Conservation (phyloP, 2,329 filamentous ascomycete species). For the Coleophoma crateriformis region DNA sequence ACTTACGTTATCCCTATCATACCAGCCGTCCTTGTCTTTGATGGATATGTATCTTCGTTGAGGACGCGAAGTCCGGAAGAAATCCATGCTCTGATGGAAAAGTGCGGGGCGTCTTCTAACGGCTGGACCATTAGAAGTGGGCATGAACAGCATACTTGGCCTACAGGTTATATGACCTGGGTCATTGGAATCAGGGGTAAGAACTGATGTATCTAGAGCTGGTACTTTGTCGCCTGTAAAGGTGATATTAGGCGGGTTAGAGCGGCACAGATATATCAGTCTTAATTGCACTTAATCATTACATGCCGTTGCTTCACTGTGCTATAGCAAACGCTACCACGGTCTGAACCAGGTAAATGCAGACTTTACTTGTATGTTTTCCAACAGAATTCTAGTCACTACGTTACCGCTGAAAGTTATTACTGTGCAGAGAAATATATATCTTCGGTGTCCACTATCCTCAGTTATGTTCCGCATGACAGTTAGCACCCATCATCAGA, state of each 20-base stretch:
- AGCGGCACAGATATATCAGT: too few species aligned
- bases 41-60: slow-evolving; percentile 62
- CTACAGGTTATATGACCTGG: slow-evolving; percentile 40
- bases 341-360: background rate
- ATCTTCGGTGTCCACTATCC: too few species aligned
- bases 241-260: background rate
- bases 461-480: background rate
- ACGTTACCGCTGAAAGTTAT: too few species aligned
- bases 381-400: too few species aligned
- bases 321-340: background rate
- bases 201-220: background rate
- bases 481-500: background rate
- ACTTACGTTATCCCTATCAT: slow-evolving; percentile 62
- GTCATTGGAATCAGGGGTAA: slow-evolving; percentile 32
- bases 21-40: slow-evolving; percentile 62
- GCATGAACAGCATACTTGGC: slow-evolving; percentile 38
- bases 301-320: background rate
- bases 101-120: slow-evolving; percentile 37
- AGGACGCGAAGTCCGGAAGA: slow-evolving; percentile 63
- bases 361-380: too few species aligned
- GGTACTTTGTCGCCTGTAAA: background rate
- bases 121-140: slow-evolving; percentile 36
- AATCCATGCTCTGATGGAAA: slow-evolving; percentile 52
- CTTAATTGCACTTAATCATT: too few species aligned
- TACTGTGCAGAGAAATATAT: too few species aligned